Conservation (phyloP, 2,329 filamentous ascomycete species). For the Aureobasidium lini region DNA sequence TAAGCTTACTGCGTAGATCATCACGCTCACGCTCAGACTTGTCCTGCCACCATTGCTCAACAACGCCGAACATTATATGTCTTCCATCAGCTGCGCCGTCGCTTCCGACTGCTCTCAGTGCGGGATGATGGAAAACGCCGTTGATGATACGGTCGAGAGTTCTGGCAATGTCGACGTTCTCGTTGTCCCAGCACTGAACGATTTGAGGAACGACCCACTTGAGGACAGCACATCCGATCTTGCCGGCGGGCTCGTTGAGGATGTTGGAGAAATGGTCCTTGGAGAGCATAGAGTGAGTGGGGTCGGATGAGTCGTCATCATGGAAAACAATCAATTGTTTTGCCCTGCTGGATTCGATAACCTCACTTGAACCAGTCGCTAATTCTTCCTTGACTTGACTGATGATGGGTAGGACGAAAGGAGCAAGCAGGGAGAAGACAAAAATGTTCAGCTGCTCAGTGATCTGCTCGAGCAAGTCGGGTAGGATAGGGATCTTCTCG, state of each 20-base stretch:
- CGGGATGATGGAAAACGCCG: constrained; percentile 83
- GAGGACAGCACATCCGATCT: constrained; percentile 69
- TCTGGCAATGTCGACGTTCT: constrained; percentile 59
- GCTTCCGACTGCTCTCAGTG: constrained; percentile 47
- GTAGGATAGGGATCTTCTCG: constrained; percentile 77
- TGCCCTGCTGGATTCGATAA: constrained; percentile 75
- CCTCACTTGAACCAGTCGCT: constrained; percentile 74
- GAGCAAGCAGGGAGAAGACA: constrained; percentile 85
- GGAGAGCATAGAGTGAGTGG: constrained; percentile 90
- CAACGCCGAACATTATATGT: constrained; percentile 66
- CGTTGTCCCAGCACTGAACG: constrained; percentile 80
- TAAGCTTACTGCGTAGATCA: constrained; percentile 66
- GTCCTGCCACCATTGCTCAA: constrained; percentile 74
- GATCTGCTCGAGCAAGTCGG: constrained; percentile 76
- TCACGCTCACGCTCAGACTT: constrained; percentile 57
- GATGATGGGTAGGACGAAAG: constrained; percentile 80
- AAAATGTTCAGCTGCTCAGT: constrained; percentile 84
- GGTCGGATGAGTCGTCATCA: constrained; percentile 67
- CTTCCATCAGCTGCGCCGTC: constrained; percentile 69
- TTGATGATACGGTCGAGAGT: constrained; percentile 64
- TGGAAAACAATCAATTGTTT: constrained; percentile 84
- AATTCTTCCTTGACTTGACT: constrained; percentile 81
- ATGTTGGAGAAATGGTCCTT: constrained; percentile 92
- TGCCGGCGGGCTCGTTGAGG: constrained; percentile 81
- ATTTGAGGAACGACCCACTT: constrained; percentile 84